Evolutionary conservation across 192 early-diverging fungal species (phyloP).

Genomic region (Gigaspora rosea): DNA sequence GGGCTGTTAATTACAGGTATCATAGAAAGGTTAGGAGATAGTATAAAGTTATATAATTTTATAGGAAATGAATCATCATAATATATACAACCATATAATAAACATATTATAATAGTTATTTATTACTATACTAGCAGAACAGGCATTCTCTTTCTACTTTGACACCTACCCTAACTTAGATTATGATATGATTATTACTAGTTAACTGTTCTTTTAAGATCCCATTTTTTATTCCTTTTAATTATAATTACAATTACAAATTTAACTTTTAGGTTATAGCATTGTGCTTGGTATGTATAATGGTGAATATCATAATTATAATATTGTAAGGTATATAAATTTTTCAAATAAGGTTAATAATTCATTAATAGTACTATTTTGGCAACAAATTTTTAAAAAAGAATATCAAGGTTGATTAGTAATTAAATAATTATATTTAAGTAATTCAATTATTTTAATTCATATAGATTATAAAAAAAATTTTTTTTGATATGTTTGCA

Average conservation of each 20-base stretch:
- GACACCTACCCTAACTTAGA: too few relatives aligned
- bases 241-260: too few relatives aligned
- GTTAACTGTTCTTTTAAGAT: too few relatives aligned
- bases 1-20: conserved; percentile 81
- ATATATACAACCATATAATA: too few relatives aligned
- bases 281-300: conserved; percentile 73
- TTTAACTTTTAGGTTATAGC: conserved; percentile 62
- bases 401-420: conserved; percentile 51
- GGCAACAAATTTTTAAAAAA: conserved; percentile 65
- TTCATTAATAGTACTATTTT: conserved; percentile 66
- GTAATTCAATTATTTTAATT: not conserved
- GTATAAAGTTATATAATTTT: too few relatives aligned
- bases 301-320: conserved; percentile 70
- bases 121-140: too few relatives aligned
- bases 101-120: too few relatives aligned
- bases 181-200: too few relatives aligned
- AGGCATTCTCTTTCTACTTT: too few relatives aligned
- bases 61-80: too few relatives aligned
- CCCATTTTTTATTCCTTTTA: not conserved
- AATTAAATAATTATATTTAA: not conserved
- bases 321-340: conserved; percentile 78
- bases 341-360: conserved; percentile 54
- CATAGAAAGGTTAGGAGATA: too few relatives aligned
- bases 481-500: conserved; percentile 24
- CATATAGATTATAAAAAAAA: not conserved